A percentile compares a stretch with the other conserved stretches of the same genome.
Evolutionary conservation across 192 early-diverging fungal species (phyloP).

Genomic region (Dispira simplex): DNA sequence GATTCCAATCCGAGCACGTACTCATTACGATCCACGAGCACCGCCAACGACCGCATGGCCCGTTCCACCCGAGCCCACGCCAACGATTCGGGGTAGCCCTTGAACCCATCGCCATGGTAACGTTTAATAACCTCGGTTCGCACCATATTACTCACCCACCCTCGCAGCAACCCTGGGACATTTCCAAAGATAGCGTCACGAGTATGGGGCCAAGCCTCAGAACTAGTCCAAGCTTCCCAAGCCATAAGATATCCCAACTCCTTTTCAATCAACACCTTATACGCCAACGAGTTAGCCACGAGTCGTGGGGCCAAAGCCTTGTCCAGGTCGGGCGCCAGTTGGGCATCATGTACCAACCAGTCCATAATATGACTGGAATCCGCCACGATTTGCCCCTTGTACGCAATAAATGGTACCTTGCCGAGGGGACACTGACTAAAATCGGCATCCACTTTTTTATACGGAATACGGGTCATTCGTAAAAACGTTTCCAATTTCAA

Average conservation of each 20-base stretch:
- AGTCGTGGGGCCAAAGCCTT: neutral
- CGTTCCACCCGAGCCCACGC: neutral
- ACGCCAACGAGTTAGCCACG: neutral
- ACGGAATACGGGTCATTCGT: conserved; percentile 3
- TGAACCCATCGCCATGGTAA: neutral
- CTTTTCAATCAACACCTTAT: neutral
- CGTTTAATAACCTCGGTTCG: neutral
- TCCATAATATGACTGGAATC: conserved; percentile 4
- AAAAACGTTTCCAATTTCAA: neutral
- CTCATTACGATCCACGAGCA: conserved; percentile 1
- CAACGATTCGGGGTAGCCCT: neutral
- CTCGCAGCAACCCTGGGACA: neutral
- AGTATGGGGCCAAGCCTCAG: neutral
- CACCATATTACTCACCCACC: neutral
- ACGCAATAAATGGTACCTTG: conserved; percentile 1
- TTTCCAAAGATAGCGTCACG: neutral
- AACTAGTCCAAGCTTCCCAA: conserved; percentile 1
- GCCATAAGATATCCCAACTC: neutral
- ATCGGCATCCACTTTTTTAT: conserved; percentile 4
- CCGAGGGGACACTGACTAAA: neutral
- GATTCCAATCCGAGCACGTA: conserved; percentile 1
- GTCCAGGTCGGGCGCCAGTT: conserved; percentile 4
- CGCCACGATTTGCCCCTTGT: neutral
- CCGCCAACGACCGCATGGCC: neutral
- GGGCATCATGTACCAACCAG: neutral